Conservation (phyloP, 2,329 filamentous ascomycete species). For the Knoxdaviesia proteae region DNA sequence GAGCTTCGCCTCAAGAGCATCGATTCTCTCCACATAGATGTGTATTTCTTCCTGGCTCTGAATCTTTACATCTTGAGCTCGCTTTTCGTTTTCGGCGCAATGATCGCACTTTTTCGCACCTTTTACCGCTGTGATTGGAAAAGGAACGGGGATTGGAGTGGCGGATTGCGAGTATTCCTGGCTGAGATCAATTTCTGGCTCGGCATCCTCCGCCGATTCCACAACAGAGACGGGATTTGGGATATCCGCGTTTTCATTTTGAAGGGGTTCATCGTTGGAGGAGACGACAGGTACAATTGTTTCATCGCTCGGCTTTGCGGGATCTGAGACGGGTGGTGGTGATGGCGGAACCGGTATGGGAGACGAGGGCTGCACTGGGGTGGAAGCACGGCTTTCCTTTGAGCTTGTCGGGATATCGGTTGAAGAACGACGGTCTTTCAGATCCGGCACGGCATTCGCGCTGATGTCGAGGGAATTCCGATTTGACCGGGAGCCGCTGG, state of each 20-base stretch:
- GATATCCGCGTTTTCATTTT: no score
- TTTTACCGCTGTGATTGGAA: neutral
- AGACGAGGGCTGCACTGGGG: no score
- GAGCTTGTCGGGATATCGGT: no score
- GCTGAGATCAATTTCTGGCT: neutral
- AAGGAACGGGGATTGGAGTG: no score
- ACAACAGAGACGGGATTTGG: no score
- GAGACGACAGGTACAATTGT: no score
- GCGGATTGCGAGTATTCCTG: neutral
- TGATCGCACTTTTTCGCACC: neutral
- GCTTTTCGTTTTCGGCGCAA: neutral
- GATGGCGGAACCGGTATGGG: no score
- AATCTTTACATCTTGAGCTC: neutral
- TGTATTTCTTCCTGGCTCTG: slow-evolving; percentile 51
- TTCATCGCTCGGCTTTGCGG: no score
- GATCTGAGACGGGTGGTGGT: no score
- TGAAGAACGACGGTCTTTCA: neutral
- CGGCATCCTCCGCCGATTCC: neutral
- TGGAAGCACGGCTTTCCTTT: no score
- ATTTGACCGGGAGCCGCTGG: neutral
- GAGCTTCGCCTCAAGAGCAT: slow-evolving; percentile 77
- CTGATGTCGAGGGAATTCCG: slow-evolving; percentile 1
- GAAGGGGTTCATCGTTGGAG: no score
- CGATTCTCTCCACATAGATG: slow-evolving; percentile 69
- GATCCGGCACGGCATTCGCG: neutral